Conservation (phyloP, 2,329 filamentous ascomycete species). For the Hymenoscyphus repandus region DNA sequence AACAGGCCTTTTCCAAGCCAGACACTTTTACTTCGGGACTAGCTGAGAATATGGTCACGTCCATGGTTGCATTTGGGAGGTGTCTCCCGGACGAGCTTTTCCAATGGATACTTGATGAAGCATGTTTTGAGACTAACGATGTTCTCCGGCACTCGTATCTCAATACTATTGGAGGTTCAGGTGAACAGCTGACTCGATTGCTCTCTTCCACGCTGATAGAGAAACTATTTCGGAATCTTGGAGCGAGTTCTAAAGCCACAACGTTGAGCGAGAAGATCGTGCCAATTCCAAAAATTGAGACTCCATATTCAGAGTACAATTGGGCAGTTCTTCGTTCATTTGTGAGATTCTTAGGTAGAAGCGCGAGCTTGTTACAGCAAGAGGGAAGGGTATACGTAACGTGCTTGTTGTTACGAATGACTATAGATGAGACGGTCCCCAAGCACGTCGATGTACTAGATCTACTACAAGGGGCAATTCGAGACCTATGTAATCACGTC, state of each 20-base stretch:
- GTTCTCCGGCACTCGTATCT: constrained; percentile 57
- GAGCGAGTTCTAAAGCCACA: constrained; percentile 46
- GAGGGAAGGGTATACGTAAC: constrained; percentile 33
- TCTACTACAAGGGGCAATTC: constrained; percentile 39
- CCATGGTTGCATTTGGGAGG: constrained; percentile 39
- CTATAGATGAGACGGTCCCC: constrained; percentile 47
- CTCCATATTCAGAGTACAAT: constrained; percentile 22
- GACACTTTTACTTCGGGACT: constrained; percentile 56
- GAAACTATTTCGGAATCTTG: constrained; percentile 52
- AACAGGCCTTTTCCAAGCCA: constrained; percentile 38
- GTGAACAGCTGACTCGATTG: constrained; percentile 28
- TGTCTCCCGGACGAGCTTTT: constrained; percentile 59
- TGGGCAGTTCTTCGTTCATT: constrained; percentile 25
- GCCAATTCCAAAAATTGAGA: constrained; percentile 12
- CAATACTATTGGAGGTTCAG: constrained; percentile 40
- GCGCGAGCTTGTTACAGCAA: constrained; percentile 26
- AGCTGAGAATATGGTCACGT: constrained; percentile 47
- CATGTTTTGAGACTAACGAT: constrained; percentile 49
- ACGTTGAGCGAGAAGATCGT: constrained; percentile 22
- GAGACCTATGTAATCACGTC: constrained; percentile 40
- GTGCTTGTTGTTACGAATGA: constrained; percentile 48
- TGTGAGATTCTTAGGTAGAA: constrained; percentile 19
- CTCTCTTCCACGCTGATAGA: constrained; percentile 43
- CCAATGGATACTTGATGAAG: constrained; percentile 59
- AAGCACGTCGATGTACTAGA: constrained; percentile 38